Conservation (phyloP, 192 early-diverging fungal species). For the Haplosporangium gracile region DNA sequence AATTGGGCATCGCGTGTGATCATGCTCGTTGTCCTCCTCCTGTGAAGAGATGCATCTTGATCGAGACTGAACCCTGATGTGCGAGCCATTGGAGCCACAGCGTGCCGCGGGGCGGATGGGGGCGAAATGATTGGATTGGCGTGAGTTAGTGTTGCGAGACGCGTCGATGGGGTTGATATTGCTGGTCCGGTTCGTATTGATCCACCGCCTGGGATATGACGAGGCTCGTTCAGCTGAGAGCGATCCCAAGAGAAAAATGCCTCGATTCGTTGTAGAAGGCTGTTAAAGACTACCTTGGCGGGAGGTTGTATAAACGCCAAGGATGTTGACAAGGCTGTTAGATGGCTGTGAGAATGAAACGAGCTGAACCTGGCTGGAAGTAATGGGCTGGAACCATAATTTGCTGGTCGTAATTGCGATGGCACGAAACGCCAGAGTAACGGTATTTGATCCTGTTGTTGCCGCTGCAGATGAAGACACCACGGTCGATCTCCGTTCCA, state of each 20-base stretch:
- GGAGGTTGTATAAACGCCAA: constrained; percentile 4
- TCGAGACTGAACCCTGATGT: constrained; percentile 1
- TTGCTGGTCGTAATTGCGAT: neutral
- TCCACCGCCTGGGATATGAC: neutral
- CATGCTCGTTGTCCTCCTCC: constrained; percentile 15
- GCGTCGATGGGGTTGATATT: neutral
- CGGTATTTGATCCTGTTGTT: constrained; percentile 11
- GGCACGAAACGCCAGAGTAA: constrained; percentile 25
- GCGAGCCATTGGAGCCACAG: neutral
- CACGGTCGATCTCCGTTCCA: constrained; percentile 40
- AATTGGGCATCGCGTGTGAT: neutral
- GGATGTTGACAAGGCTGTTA: constrained; percentile 3
- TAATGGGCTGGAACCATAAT: neutral
- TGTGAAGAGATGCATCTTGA: neutral
- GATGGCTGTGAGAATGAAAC: neutral
- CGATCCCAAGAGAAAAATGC: neutral
- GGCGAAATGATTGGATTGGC: neutral
- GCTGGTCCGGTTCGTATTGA: neutral
- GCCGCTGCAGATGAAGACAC: constrained; percentile 32
- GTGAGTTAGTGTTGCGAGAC: neutral
- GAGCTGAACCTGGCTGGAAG: neutral
- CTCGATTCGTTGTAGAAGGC: constrained; percentile 4
- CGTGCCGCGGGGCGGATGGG: neutral
- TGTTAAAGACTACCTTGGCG: neutral
- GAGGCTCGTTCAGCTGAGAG: neutral